phyloP scores from a whole-genome alignment of 805 yeast genomes.

The Sugiyamaella valdiviana region DNA sequence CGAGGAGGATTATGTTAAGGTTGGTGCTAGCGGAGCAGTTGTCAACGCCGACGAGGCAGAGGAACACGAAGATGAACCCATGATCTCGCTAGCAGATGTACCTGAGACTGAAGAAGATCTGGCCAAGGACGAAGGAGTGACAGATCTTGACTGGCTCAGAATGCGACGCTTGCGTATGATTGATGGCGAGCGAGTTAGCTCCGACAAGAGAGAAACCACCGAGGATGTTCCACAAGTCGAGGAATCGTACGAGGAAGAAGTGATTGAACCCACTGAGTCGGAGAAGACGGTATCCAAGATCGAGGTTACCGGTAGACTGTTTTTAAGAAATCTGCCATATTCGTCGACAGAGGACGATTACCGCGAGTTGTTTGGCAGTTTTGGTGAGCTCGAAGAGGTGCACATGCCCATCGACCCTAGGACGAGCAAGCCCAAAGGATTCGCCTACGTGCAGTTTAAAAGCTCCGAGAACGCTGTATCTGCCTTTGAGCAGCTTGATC shows the following conservation, averaged over 20 bases:
- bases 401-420: slow-evolving; percentile 89
- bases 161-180: slow-evolving; percentile 65
- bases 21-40: background rate
- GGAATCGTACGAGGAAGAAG: background rate
- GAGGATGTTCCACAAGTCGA: background rate
- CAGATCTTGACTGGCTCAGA: slow-evolving; percentile 85
- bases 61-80: slow-evolving; percentile 26
- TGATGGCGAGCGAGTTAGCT: slow-evolving; percentile 35
- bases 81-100: slow-evolving; percentile 3
- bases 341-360: slow-evolving; percentile 77
- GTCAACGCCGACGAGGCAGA: slow-evolving; percentile 40
- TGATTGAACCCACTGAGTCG: slow-evolving; percentile 20
- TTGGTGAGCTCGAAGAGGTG: slow-evolving; percentile 76
- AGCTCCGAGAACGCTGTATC: slow-evolving; percentile 63
- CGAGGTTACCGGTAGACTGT: slow-evolving; percentile 71
- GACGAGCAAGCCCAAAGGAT: slow-evolving; percentile 87
- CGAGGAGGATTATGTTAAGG: slow-evolving; percentile 38
- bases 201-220: slow-evolving; percentile 8
- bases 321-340: slow-evolving; percentile 79
- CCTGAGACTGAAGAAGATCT: slow-evolving; percentile 21
- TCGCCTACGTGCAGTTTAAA: slow-evolving; percentile 75
- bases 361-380: slow-evolving; percentile 52
- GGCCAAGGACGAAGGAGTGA: slow-evolving; percentile 47
- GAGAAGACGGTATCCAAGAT: slow-evolving; percentile 46
- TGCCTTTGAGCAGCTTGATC: slow-evolving; percentile 73